These are phyloP conservation scores for Monilinia vaccinii-corymbosi DNA, from an alignment of 2,329 filamentous ascomycete genomes.

Conservation along the genomic window DNA sequence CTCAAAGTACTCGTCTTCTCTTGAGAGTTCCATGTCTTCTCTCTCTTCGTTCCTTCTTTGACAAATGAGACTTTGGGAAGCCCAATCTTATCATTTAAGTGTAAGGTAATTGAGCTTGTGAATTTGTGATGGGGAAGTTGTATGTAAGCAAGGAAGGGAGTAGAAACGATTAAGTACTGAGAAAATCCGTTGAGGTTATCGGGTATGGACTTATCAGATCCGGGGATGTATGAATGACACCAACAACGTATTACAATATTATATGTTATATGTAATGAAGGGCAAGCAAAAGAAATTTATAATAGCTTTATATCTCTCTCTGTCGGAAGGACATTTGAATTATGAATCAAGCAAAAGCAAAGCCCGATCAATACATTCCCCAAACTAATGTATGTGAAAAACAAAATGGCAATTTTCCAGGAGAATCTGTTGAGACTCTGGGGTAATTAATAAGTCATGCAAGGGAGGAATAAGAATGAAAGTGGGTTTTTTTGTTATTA, in stretches of 20 bases:
- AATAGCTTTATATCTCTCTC: too few species aligned
- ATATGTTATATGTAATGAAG: too few species aligned
- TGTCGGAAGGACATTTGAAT: too few species aligned
- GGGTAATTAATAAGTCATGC: slow-evolving; percentile 3
- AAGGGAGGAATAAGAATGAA: background rate
- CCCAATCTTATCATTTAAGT: background rate
- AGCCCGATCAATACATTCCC: too few species aligned
- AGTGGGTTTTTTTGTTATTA: too few species aligned
- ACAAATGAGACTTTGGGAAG: background rate
- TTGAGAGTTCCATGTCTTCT: slow-evolving; percentile 3
- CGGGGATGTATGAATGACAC: background rate
- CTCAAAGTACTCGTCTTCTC: slow-evolving; percentile 9
- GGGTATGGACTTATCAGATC: background rate
- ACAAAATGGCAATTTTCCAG: background rate
- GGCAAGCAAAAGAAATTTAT: too few species aligned
- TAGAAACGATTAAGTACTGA: background rate
- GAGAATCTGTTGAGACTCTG: slow-evolving; percentile 4
- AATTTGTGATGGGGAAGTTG: too few species aligned
- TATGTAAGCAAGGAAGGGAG: too few species aligned
- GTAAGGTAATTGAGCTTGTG: too few species aligned
- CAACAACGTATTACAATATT: too few species aligned
- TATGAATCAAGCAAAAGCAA: too few species aligned
- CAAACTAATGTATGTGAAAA: background rate
- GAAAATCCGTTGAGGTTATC: background rate
- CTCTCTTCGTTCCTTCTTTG: background rate